A percentile compares a stretch with the other conserved stretches of the same genome.
These are phyloP conservation scores for Martiniozyma asiatica DNA, from an alignment of 1,139 yeast genomes.

Conservation along the genomic window DNA sequence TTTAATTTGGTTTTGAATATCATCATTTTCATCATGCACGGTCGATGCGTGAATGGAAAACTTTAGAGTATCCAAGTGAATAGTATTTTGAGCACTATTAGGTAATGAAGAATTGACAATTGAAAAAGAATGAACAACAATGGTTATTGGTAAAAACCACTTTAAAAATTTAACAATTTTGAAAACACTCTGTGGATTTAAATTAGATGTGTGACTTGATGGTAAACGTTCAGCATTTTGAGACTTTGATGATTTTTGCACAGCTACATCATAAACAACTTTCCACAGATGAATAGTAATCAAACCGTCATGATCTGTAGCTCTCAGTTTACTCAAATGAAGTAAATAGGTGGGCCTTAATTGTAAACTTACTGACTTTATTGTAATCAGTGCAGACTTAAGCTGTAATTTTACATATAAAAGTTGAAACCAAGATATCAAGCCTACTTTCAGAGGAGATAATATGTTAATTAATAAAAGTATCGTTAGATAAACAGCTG, in stretches of 20 bases:
- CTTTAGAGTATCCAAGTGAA: constrained; percentile 10
- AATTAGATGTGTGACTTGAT: not conserved
- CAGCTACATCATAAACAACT: constrained; percentile 4
- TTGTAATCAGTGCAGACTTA: constrained; percentile 1
- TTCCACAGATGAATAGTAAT: constrained; percentile 9
- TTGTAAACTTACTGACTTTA: constrained; percentile 9
- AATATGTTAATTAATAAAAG: constrained; percentile 1
- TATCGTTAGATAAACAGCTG: too few species aligned
- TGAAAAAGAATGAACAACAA: constrained; percentile 9
- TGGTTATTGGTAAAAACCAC: constrained; percentile 10
- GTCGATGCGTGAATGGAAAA: too few species aligned
- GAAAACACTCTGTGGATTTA: not conserved
- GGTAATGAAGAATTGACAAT: constrained; percentile 1
- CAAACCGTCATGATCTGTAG: constrained; percentile 12
- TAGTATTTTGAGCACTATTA: constrained; percentile 1
- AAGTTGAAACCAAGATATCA: constrained; percentile 13
- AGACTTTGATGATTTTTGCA: not conserved
- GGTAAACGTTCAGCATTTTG: too few species aligned
- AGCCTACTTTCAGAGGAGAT: constrained; percentile 9
- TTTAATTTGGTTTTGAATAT: too few species aligned
- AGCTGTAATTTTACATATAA: constrained; percentile 8
- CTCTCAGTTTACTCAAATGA: constrained; percentile 8
- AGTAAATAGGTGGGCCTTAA: constrained; percentile 10
- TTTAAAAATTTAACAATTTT: constrained; percentile 4
- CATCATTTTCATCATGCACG: too few species aligned